Conservation (phyloP, 1,284 basidiomycete species). For the Neonothopanus nambi region DNA sequence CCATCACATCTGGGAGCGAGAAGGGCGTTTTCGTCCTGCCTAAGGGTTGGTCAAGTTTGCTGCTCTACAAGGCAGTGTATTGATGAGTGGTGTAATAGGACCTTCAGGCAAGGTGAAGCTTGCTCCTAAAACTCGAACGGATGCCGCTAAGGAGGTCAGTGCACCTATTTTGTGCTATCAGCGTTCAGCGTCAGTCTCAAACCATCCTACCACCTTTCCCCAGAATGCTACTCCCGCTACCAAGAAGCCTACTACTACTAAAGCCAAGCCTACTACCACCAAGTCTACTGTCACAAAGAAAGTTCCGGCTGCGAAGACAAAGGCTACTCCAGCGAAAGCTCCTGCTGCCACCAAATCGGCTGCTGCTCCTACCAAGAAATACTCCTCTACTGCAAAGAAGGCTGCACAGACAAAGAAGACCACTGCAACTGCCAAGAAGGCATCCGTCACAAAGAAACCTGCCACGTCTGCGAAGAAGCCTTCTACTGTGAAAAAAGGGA, state of each 20-base stretch:
- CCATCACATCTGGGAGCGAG: slow-evolving; percentile 68
- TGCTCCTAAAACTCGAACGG: slow-evolving; percentile 53
- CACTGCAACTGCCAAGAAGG: slow-evolving; percentile 27
- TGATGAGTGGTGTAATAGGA: slow-evolving; percentile 60
- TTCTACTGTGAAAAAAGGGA: slow-evolving; percentile 32
- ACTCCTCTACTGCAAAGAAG: slow-evolving; percentile 24
- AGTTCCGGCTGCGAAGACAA: slow-evolving; percentile 29
- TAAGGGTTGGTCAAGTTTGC: slow-evolving; percentile 50
- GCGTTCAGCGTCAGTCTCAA: neutral
- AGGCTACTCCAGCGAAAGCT: slow-evolving; percentile 20
- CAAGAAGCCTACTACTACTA: slow-evolving; percentile 40
- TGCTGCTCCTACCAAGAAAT: slow-evolving; percentile 31
- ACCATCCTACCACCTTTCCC: slow-evolving; percentile 15
- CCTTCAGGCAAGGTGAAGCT: slow-evolving; percentile 76
- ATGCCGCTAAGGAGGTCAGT: slow-evolving; percentile 68
- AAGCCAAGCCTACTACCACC: slow-evolving; percentile 27
- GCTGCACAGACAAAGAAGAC: slow-evolving; percentile 27
- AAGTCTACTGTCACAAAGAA: slow-evolving; percentile 24
- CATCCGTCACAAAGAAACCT: slow-evolving; percentile 32
- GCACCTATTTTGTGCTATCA: neutral
- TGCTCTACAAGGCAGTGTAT: slow-evolving; percentile 17
- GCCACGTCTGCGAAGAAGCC: slow-evolving; percentile 31
- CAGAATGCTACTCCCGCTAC: slow-evolving; percentile 40
- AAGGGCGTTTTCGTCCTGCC: slow-evolving; percentile 68
- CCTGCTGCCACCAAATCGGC: slow-evolving; percentile 36